phyloP scores from a whole-genome alignment of 2,329 filamentous ascomycete genomes.

The Didymella lethalis region DNA sequence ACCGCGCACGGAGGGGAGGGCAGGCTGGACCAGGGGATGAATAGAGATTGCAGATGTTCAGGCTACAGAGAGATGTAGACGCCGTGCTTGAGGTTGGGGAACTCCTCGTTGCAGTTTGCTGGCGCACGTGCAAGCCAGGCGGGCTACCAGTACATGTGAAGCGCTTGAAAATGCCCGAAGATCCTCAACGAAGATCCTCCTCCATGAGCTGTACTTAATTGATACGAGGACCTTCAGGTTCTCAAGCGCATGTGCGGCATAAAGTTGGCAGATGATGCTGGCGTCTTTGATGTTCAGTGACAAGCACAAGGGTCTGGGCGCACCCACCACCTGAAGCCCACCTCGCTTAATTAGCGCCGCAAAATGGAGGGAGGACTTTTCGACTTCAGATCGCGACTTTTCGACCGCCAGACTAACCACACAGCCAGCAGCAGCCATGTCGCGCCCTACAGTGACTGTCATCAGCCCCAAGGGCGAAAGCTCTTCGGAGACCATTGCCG shows the following conservation, averaged over 20 bases:
- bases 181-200: too few species aligned
- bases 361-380: not conserved
- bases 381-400: not conserved
- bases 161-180: not conserved
- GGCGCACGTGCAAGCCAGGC: not conserved
- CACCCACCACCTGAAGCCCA: not conserved
- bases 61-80: not conserved
- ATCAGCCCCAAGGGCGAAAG: conserved; percentile 94
- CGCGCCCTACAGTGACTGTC: conserved; percentile 96
- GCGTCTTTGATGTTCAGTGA: not conserved
- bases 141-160: not conserved
- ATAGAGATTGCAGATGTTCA: not conserved
- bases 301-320: not conserved
- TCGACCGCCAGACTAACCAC: conserved; percentile 36
- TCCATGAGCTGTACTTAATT: too few species aligned
- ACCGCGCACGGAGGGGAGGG: not conserved
- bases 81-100: not conserved
- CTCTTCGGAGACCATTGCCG: conserved; percentile 86
- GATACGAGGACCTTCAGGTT: not conserved
- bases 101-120: not conserved
- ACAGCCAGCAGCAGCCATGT: conserved; percentile 61
- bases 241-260: not conserved
- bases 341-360: conserved; percentile 7
- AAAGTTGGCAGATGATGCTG: not conserved
- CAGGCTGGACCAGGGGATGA: too few species aligned